Evolutionary conservation across 768 basidiomycete species (phyloP), one percentile per base, ranked within the genome.

Genomic region (Chalciporus pseudorubinellus): DNA sequence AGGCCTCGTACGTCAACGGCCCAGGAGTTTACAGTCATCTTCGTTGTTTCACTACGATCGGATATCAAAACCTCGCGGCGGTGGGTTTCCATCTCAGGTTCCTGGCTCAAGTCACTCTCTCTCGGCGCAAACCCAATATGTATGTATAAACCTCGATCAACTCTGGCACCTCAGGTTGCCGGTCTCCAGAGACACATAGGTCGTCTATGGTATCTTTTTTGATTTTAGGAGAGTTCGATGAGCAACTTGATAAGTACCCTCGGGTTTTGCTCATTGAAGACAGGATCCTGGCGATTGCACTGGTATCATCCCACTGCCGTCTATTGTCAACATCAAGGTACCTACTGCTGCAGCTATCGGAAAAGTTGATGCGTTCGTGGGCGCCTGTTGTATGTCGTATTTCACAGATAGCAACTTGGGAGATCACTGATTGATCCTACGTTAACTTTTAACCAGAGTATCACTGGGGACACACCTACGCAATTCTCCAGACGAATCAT

Each of bases 161-260:
- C n/a, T n/a, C n/a, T n/a, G n/a, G n/a, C n/a, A n/a, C n/a, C n/a
- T n/a, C n/a, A n/a, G n/a, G n/a, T n/a, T n/a, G n/a, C n/a, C n/a
- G n/a, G n/a, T n/a, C n/a, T n/a, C n/a, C n/a, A n/a, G n/a, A n/a
- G n/a, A n/a, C n/a, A n/a, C 41, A 39, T 49, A 84, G 81, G 83
- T 95, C 29, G 73, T 97, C 8, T 95, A 97, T 60, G 95, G 94
- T 13, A 82, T 97, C n/a, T 44, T 97, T 97, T 80, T 65, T 95
- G 60, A 84, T 81, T 61, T 86, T 93, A 48, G 95, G 94, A 42
- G 94, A 95, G 72, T 72, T 92, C 22, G 91, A 89, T 77, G 50
- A 28, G 74, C 60, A 22, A 42, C 19, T n/a, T 16, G 6, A n/a
- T 10, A 21, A 29, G 19, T 34, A 6, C 14, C 44, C 20, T 24